phyloP scores from a whole-genome alignment of 495 filamentous ascomycete genomes.

The Jackrogersella minutella region DNA sequence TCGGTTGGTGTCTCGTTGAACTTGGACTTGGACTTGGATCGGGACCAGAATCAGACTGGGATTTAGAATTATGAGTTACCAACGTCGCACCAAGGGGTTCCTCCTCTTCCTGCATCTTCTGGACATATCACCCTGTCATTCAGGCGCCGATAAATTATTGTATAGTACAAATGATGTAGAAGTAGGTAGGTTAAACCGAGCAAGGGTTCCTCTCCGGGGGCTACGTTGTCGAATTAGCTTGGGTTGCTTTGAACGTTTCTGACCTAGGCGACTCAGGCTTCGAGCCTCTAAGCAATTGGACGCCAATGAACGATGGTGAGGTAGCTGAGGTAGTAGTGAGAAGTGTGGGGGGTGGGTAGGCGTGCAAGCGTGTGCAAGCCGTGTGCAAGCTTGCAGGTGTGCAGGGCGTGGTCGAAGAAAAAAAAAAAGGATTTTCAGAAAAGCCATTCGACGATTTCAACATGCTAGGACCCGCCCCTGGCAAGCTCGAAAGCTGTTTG shows the following conservation, averaged over 20 bases:
- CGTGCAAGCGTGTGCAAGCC: constrained; percentile 2
- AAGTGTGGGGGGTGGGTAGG: constrained; percentile 37
- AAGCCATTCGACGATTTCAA: constrained; percentile 36
- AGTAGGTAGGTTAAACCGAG: constrained; percentile 38
- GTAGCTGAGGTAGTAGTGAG: constrained; percentile 40
- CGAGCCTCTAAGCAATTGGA: constrained; percentile 40
- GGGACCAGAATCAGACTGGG: too few relatives aligned
- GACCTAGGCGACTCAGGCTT: constrained; percentile 32
- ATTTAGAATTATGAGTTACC: constrained; percentile 45
- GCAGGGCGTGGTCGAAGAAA: constrained; percentile 12
- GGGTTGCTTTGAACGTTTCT: constrained; percentile 27
- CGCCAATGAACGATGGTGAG: constrained; percentile 35
- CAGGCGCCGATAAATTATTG: constrained; percentile 35
- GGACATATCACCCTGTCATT: constrained; percentile 44
- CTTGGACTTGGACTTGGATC: constrained; percentile 36
- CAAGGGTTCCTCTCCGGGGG: constrained; percentile 35
- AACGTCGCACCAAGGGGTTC: constrained; percentile 48
- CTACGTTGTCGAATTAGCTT: constrained; percentile 43
- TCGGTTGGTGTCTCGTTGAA: constrained; percentile 36
- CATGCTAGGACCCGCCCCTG: constrained; percentile 37
- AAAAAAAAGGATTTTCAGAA: constrained; percentile 26
- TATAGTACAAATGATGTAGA: constrained; percentile 22
- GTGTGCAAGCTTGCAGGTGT: constrained; percentile 12
- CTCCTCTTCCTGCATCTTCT: constrained; percentile 46
- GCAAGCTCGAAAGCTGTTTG: constrained; percentile 38